phyloP scores from a whole-genome alignment of 1,139 yeast genomes.

The Sporopachydermia cereana region DNA sequence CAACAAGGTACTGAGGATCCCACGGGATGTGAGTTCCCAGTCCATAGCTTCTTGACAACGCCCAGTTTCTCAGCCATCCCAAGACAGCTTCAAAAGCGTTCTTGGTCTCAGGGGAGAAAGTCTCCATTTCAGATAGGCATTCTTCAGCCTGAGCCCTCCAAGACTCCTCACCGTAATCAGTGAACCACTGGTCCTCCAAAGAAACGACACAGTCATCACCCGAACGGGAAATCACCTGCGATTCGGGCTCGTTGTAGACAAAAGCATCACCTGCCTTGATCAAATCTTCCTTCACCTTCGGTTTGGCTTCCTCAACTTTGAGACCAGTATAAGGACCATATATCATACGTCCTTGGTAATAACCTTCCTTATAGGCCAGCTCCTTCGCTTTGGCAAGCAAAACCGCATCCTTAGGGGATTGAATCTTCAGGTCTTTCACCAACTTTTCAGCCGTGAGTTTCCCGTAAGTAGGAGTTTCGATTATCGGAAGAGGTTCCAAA shows the following conservation, averaged over 20 bases:
- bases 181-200: conserved; percentile 96
- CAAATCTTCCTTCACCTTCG: conserved; percentile 74
- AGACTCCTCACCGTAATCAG: conserved; percentile 90
- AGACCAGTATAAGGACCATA: conserved; percentile 80
- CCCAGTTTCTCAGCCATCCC: conserved; percentile 98
- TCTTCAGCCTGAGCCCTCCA: conserved; percentile 87
- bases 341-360: conserved; percentile 75
- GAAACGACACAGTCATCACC: conserved; percentile 97
- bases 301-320: conserved; percentile 84
- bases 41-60: conserved; percentile 93
- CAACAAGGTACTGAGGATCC: conserved; percentile 91
- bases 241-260: conserved; percentile 91
- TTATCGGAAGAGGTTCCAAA: conserved; percentile 59
- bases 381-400: conserved; percentile 90
- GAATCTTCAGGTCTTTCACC: conserved; percentile 80
- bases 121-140: conserved; percentile 66
- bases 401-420: conserved; percentile 85
- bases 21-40: conserved; percentile 94
- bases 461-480: conserved; percentile 79
- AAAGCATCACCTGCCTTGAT: conserved; percentile 72
- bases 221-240: conserved; percentile 79
- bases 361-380: conserved; percentile 92
- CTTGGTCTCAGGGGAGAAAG: conserved; percentile 75
- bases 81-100: conserved; percentile 90
- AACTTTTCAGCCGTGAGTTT: conserved; percentile 77